A percentile compares a stretch with the other conserved stretches of the same genome.
These are phyloP conservation scores for Linaria vulgaris DNA, from an alignment of 257 asterid species.

Conservation along the genomic window DNA sequence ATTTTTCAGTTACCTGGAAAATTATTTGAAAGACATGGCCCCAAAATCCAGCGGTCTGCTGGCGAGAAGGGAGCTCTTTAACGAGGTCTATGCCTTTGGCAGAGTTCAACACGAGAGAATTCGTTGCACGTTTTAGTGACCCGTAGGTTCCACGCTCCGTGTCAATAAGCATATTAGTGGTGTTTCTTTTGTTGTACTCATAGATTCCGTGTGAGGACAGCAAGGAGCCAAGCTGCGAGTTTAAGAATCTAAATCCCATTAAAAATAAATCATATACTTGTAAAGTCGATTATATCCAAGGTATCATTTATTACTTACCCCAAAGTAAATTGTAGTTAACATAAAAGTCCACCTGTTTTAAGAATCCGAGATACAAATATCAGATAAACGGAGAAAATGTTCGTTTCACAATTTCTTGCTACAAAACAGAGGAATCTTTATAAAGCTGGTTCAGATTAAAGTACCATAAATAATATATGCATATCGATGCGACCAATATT, in stretches of 20 bases:
- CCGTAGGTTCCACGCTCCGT: slow-evolving; percentile 41
- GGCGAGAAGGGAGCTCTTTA: slow-evolving; percentile 39
- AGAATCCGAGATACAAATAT: slow-evolving; percentile 9
- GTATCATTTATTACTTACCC: slow-evolving; percentile 51
- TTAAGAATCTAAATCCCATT: slow-evolving; percentile 15
- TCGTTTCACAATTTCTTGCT: too few relatives aligned
- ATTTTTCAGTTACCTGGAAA: slow-evolving; percentile 61
- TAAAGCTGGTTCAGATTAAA: too few relatives aligned
- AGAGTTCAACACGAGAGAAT: slow-evolving; percentile 19
- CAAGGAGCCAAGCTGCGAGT: slow-evolving; percentile 72
- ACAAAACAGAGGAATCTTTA: too few relatives aligned
- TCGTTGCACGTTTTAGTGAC: slow-evolving; percentile 7
- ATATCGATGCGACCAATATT: too few relatives aligned
- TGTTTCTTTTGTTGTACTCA: slow-evolving; percentile 34
- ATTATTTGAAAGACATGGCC: slow-evolving; percentile 73
- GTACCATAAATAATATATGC: too few relatives aligned
- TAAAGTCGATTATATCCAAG: not conserved
- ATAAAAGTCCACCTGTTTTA: slow-evolving; percentile 84
- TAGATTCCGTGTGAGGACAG: slow-evolving; percentile 74
- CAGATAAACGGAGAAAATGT: too few relatives aligned
- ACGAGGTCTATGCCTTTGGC: slow-evolving; percentile 32
- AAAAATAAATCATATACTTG: not conserved
- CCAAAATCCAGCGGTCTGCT: slow-evolving; percentile 61
- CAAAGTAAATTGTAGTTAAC: slow-evolving; percentile 74
- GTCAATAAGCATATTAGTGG: slow-evolving; percentile 37